Percentiles rank a stretch among this genome's conserved stretches.
Conservation (phyloP, 148 eudicot genomes). For the Tetragonia tetragonoides region DNA sequence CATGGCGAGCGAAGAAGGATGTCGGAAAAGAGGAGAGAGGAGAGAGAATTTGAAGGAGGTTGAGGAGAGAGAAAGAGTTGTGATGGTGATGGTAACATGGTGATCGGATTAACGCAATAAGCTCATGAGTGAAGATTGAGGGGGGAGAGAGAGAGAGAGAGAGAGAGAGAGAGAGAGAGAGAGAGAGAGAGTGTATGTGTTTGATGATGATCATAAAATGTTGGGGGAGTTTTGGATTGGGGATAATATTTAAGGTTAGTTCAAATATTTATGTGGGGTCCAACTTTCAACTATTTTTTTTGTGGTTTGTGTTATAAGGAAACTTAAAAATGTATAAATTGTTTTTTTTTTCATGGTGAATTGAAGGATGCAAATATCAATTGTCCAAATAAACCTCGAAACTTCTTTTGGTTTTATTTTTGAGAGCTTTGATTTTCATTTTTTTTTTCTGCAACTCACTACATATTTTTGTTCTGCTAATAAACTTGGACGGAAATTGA, state of each 20-base stretch:
- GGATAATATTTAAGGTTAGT: slow-evolving; percentile 19
- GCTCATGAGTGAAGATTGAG: background rate
- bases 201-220: background rate
- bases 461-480: too few species aligned
- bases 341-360: background rate
- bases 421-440: too few species aligned
- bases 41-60: slow-evolving; percentile 19
- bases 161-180: background rate
- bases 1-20: slow-evolving; percentile 24
- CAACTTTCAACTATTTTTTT: background rate
- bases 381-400: too few species aligned
- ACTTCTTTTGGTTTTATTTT: too few species aligned
- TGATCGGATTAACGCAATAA: background rate
- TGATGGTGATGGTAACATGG: slow-evolving; percentile 17
- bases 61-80: slow-evolving; percentile 19
- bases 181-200: background rate
- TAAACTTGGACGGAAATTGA: too few species aligned
- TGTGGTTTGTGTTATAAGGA: slow-evolving; percentile 9
- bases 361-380: too few species aligned
- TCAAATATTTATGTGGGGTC: slow-evolving; percentile 18
- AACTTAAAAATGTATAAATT: too few species aligned
- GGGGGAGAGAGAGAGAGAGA: background rate
- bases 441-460: too few species aligned
- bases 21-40: slow-evolving; percentile 23
- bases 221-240: slow-evolving; percentile 4